phyloP scores from a whole-genome alignment of 345 rosid genomes.

The Kernera saxatilis region DNA sequence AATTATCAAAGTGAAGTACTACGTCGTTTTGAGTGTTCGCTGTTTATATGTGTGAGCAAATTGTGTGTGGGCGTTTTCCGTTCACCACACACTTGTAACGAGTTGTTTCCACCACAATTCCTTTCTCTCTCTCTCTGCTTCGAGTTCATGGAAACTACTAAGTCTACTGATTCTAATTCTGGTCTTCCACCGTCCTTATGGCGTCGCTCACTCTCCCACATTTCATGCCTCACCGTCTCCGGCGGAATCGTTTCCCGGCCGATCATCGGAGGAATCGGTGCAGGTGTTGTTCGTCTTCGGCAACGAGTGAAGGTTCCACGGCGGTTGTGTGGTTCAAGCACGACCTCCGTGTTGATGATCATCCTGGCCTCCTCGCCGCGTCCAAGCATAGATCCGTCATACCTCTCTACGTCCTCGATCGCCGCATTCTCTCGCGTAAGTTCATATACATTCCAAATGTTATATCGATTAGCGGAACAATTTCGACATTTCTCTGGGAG shows the following conservation, averaged over 20 bases:
- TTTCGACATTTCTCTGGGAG: background rate
- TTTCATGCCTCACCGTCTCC: conserved; percentile 23
- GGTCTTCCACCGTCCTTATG: conserved; percentile 30
- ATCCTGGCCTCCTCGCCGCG: conserved; percentile 66
- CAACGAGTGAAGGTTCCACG: conserved; percentile 28
- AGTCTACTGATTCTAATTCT: background rate
- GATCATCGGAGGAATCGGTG: background rate
- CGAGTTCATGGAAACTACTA: conserved; percentile 33
- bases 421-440: conserved; percentile 65
- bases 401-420: conserved; percentile 84
- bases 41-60: background rate
- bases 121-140: background rate
- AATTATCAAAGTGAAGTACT: no score
- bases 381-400: conserved; percentile 34
- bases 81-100: conserved; percentile 17
- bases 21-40: background rate
- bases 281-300: conserved; percentile 22
- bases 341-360: conserved; percentile 84
- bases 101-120: conserved; percentile 45
- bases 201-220: conserved; percentile 39
- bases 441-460: background rate
- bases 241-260: background rate
- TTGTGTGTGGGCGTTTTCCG: background rate
- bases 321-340: conserved; percentile 91
- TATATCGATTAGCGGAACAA: background rate